Conservation (phyloP, 139 green algal genomes). For the Chlorella sp. region DNA sequence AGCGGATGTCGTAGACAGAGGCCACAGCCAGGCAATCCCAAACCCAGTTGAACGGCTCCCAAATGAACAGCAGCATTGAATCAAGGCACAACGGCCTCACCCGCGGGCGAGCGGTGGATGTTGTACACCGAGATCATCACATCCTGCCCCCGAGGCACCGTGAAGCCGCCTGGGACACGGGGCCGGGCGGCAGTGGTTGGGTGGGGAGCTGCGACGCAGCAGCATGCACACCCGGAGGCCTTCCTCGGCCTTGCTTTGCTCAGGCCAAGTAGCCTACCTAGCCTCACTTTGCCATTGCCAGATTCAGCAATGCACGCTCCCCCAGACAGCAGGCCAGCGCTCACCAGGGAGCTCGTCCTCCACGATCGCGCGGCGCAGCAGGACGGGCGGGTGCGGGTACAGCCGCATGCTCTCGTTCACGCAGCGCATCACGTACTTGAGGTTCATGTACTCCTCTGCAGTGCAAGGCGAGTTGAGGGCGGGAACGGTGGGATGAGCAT, state of each 20-base stretch:
- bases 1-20: no score
- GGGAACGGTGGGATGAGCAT: no score
- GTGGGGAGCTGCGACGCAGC: neutral
- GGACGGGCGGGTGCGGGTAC: conserved; percentile 98
- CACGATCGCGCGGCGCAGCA: conserved; percentile 84
- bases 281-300: no score
- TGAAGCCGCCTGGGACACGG: conserved; percentile 51
- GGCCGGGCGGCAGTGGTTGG: neutral
- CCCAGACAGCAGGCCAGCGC: no score
- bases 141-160: conserved; percentile 87
- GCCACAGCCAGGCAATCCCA: no score
- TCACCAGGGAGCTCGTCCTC: conserved; percentile 86
- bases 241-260: no score
- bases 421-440: conserved; percentile 93
- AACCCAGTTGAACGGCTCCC: no score
- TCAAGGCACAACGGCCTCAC: neutral
- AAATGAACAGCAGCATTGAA: no score
- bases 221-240: no score
- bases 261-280: no score
- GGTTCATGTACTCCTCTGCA: conserved; percentile 72
- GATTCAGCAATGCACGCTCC: no score
- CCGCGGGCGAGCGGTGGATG: conserved; percentile 87
- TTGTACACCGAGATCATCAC: conserved; percentile 99
- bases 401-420: conserved; percentile 98
- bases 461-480: no score